Base-by-base conservation (phyloP, 176 grass and related monocot genomes). In the Neostapfia colusana region DNA sequence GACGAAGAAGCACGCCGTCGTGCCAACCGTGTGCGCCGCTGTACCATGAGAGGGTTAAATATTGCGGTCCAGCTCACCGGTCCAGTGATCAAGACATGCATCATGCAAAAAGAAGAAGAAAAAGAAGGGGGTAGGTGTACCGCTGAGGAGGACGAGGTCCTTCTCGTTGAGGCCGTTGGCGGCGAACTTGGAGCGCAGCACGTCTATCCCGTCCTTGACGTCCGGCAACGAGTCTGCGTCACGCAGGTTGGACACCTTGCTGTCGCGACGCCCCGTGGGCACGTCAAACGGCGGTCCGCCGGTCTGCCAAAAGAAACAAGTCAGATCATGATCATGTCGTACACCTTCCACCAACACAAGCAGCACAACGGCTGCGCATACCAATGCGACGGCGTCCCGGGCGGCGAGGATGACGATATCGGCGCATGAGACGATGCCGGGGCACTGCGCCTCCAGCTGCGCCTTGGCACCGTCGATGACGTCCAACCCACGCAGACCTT, bases 1-100 rank as follows among this genome's bases (percentile, higher is more conserved):
- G 3, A 93, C 44, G 74, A 97, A 97, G 85, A 97, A 97, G 84
- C 93, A 97, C 53, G 93, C 90, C 40, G 93, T 93, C 9, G 93
- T 93, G 7, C 93, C 93, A 27, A 97, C 91, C 12, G 93, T 97
- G 81, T 97, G 93, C 43, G 93, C 93, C n/a, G 90, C 90, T 92
- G 69, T 31, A 58, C 4, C 31, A 31, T 31, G 31, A 31, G 3
- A 2, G 31, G 3, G n/a, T n/a, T n/a, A n/a, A n/a, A n/a, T n/a
- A n/a, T 39, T n/a, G n/a, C n/a, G n/a, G n/a, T n/a, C 38, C 38
- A 39, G 38, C 5, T 39, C 38, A 39, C 8, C 6, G 38, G 8
- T 39, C 38, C 6, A 39, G 38, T 6, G n/a, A 3, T 54, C 59
- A 25, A 53, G 20, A 63, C 0, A 16, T 16, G 38, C 27, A 8